Evolutionary conservation across 768 basidiomycete species (phyloP), one percentile per base, ranked within the genome.

Genomic region (Vararia minispora): DNA sequence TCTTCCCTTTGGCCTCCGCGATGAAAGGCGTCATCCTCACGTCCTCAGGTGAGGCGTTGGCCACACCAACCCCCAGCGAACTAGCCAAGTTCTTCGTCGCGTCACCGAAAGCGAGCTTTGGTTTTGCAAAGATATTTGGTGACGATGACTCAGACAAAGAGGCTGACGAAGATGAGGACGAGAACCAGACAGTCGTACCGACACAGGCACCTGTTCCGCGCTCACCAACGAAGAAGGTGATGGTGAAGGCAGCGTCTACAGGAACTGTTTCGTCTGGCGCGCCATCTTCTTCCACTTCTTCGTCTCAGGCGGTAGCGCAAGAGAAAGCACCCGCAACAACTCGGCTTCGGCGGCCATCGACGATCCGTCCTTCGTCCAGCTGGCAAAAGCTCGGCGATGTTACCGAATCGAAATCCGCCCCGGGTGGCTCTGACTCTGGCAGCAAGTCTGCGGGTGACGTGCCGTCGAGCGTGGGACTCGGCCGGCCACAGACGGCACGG

Each of bases 51-150:
- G 76, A 87, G 52, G 62, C 68, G 2, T 62, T 89, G 6, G 65
- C 72, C 3, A 90, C 86, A 10, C 86, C 86, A 1, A 65, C 71
- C 2, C 80, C 79, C 0, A 61, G 66, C 0, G 79, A 81, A 50
- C 64, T 87, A 0, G 69, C 69, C 2, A 75, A 71, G 25, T 64
- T 86, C 2, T 81, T 88, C 49, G 67, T 73, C 22, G 67, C 70
- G 28, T 79, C 78, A 6, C 85, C 85, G 0, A 76, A 68, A 43
- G 74, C 82, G 27, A 76, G 75, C 3, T 64, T 88, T 20, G 75
- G 82, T 49, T 88, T 88, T 51, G 70, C 76, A 7, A 79, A 76
- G 57, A 85, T 85, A 33, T 86, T 86, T 45, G 81, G 85, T 49
- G 76, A 79, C 37, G 46, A 48, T 28, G 65, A 63, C 27, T 53